Conservation (phyloP, 2,329 filamentous ascomycete species). For the Cercospora zeina region DNA sequence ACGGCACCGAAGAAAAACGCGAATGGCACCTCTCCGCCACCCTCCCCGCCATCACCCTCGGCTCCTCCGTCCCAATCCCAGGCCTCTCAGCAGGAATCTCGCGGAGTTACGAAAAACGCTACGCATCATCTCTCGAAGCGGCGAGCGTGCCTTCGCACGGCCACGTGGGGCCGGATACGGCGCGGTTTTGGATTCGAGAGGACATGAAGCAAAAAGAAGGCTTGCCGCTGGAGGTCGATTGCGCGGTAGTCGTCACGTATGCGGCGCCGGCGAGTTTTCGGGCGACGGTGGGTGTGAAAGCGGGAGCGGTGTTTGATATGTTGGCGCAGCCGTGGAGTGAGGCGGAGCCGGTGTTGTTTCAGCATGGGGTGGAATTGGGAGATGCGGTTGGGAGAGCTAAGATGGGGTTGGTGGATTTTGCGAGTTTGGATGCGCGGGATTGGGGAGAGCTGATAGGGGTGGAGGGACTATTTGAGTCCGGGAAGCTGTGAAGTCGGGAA, state of each 20-base stretch:
- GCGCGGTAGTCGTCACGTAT: conserved; percentile 19
- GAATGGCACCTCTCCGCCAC: conserved; percentile 18
- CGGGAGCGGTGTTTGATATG: conserved; percentile 23
- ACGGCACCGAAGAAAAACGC: conserved; percentile 18
- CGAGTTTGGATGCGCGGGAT: neutral
- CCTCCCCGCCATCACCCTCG: conserved; percentile 14
- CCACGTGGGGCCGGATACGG: conserved; percentile 7
- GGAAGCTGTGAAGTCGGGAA: neutral
- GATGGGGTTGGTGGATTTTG: neutral
- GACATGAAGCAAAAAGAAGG: conserved; percentile 13
- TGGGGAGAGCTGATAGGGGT: neutral
- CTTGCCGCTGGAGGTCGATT: conserved; percentile 20
- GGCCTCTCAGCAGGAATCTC: conserved; percentile 1
- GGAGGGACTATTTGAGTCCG: neutral
- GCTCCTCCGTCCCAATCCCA: neutral
- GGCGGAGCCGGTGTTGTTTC: conserved; percentile 18
- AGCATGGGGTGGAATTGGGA: conserved; percentile 20
- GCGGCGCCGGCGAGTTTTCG: conserved; percentile 4
- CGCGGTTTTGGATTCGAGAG: conserved; percentile 21
- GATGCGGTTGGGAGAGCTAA: neutral
- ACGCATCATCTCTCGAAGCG: conserved; percentile 11
- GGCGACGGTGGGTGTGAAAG: conserved; percentile 19
- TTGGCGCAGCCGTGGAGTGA: conserved; percentile 21
- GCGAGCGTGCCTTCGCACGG: conserved; percentile 14
- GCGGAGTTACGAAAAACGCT: conserved; percentile 7